phyloP scores from a whole-genome alignment of 768 basidiomycete species.

The Russula sp. region DNA sequence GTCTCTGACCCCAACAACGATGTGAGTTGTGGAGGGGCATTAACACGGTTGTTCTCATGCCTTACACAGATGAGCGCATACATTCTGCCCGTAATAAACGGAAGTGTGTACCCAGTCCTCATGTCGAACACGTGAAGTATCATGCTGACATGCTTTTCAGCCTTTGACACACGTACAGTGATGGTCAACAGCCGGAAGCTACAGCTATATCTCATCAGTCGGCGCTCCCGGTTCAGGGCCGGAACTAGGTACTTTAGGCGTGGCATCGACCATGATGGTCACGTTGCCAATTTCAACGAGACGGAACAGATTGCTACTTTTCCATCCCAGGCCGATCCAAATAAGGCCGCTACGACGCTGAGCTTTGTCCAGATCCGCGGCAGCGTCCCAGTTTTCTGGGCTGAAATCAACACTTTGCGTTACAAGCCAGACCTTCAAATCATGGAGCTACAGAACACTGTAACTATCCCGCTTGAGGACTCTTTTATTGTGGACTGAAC shows the following conservation, averaged over 20 bases:
- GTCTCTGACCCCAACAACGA: slow-evolving; percentile 49
- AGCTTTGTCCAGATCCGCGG: slow-evolving; percentile 94
- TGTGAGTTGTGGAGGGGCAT: slow-evolving; percentile 38
- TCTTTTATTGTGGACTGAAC: slow-evolving; percentile 12
- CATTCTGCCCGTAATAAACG: slow-evolving; percentile 90
- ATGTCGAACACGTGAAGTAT: neutral
- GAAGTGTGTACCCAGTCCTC: slow-evolving; percentile 55
- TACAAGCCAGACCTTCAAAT: slow-evolving; percentile 96
- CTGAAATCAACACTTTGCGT: slow-evolving; percentile 88
- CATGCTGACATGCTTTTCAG: slow-evolving; percentile 33
- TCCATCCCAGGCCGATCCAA: slow-evolving; percentile 45
- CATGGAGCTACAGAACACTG: slow-evolving; percentile 88
- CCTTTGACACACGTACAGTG: slow-evolving; percentile 75
- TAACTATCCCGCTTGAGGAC: slow-evolving; percentile 31
- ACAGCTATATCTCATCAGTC: slow-evolving; percentile 82
- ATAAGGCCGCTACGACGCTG: slow-evolving; percentile 51
- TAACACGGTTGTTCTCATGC: slow-evolving; percentile 13
- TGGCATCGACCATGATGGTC: slow-evolving; percentile 81
- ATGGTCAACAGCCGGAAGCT: slow-evolving; percentile 73
- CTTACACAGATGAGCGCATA: slow-evolving; percentile 65
- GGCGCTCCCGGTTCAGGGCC: slow-evolving; percentile 88
- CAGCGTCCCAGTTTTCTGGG: slow-evolving; percentile 93
- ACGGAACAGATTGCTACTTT: slow-evolving; percentile 90
- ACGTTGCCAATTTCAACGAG: slow-evolving; percentile 97
- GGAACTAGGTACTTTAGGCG: slow-evolving; percentile 97